A percentile compares a stretch with the other conserved stretches of the same genome.
phyloP scores from a whole-genome alignment of 2,329 filamentous ascomycete genomes.

The Cercospora beticola region DNA sequence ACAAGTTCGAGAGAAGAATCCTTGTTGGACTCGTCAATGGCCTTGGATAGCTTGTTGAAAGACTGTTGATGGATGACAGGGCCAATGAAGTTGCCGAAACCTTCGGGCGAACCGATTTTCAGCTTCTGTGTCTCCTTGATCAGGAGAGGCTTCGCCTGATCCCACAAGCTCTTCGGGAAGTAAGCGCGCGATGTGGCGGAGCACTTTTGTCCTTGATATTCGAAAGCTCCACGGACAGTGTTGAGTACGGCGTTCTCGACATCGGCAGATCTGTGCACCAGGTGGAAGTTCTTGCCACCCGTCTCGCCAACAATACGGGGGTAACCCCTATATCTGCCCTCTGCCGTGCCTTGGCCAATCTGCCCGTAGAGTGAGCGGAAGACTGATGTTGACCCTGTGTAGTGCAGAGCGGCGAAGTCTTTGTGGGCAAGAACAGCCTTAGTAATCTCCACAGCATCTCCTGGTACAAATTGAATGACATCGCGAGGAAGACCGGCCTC shows the following conservation, averaged over 20 bases:
- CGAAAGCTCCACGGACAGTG: constrained; percentile 82
- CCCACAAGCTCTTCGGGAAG: constrained; percentile 72
- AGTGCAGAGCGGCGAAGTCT: constrained; percentile 88
- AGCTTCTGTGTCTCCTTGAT: constrained; percentile 68
- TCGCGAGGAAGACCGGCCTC: constrained; percentile 87
- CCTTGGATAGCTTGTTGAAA: constrained; percentile 75
- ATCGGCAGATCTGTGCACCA: constrained; percentile 75
- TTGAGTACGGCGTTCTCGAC: constrained; percentile 76
- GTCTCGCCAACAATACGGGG: constrained; percentile 88
- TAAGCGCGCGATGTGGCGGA: constrained; percentile 80
- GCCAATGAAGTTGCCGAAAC: constrained; percentile 78
- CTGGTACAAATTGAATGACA: constrained; percentile 91
- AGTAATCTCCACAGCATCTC: constrained; percentile 81
- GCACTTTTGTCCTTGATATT: constrained; percentile 91
- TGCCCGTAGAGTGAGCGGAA: constrained; percentile 87
- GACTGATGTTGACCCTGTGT: constrained; percentile 87
- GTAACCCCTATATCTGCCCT: constrained; percentile 80
- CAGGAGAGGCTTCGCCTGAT: constrained; percentile 67
- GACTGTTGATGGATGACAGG: constrained; percentile 81
- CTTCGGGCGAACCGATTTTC: constrained; percentile 67
- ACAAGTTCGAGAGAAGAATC: constrained; percentile 72
- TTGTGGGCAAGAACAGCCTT: constrained; percentile 71
- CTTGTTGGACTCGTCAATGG: constrained; percentile 76
- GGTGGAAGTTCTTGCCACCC: constrained; percentile 90
- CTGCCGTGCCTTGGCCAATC: constrained; percentile 77